A percentile compares a stretch with the other conserved stretches of the same genome.
These are phyloP conservation scores for Zea luxurians DNA, from an alignment of 176 grass and related monocot species.

Conservation along the genomic window DNA sequence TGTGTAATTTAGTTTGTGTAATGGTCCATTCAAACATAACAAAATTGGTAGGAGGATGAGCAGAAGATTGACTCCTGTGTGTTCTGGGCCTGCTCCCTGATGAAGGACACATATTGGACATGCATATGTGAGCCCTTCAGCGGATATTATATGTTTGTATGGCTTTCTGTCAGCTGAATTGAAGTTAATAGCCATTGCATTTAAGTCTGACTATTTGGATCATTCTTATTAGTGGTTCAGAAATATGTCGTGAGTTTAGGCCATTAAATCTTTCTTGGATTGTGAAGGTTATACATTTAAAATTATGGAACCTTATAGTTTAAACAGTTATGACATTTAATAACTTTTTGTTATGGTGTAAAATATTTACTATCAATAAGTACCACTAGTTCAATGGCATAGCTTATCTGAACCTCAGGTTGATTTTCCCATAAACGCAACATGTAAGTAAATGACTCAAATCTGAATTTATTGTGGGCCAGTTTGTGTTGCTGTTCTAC, in stretches of 20 bases:
- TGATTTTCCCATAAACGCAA: not conserved
- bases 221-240: not conserved
- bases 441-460: not conserved
- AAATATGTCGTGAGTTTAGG: not conserved
- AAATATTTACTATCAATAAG: not conserved
- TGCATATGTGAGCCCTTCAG: not conserved
- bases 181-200: constrained; percentile 16
- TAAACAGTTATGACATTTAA: not conserved
- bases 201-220: not conserved
- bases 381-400: not conserved
- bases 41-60: not conserved
- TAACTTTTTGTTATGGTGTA: not conserved
- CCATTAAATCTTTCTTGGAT: constrained; percentile 2
- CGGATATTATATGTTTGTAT: not conserved
- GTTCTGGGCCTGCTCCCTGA: not conserved
- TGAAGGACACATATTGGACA: not conserved
- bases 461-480: not conserved
- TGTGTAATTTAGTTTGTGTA: constrained; percentile 2
- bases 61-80: not conserved
- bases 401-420: constrained; percentile 1
- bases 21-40: not conserved
- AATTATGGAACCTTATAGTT: constrained; percentile 5
- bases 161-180: not conserved
- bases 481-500: not conserved
- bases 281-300: constrained; percentile 6